These are phyloP conservation scores for Pseudocercospora fijiensis DNA, from an alignment of 2,329 filamentous ascomycete genomes.

Conservation along the genomic window DNA sequence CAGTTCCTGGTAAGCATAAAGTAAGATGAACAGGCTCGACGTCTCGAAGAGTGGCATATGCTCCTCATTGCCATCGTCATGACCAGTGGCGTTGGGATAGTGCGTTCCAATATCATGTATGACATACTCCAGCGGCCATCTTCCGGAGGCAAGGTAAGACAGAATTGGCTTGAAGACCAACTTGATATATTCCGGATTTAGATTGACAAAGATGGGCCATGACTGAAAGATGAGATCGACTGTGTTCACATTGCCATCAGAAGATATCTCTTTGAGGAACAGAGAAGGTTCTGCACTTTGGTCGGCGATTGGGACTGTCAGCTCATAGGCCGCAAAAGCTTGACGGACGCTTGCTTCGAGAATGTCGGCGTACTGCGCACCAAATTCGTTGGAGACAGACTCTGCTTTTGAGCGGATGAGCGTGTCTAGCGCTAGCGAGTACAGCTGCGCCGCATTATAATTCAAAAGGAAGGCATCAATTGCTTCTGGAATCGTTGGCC, in stretches of 20 bases:
- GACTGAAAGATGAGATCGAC: conserved; percentile 38
- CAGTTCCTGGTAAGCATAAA: conserved; percentile 57
- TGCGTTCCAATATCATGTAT: conserved; percentile 32
- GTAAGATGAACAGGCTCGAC: conserved; percentile 57
- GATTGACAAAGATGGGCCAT: conserved; percentile 35
- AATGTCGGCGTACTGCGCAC: conserved; percentile 33
- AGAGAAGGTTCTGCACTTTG: conserved; percentile 28
- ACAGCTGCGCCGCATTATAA: conserved; percentile 19
- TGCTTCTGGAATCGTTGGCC: conserved; percentile 26
- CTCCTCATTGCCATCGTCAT: conserved; percentile 46
- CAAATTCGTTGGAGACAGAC: conserved; percentile 27
- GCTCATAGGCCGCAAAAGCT: conserved; percentile 31
- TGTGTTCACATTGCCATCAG: conserved; percentile 37
- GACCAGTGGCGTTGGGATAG: conserved; percentile 33
- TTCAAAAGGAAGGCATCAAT: conserved; percentile 27
- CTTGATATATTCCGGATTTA: conserved; percentile 29
- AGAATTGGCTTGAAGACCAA: conserved; percentile 25
- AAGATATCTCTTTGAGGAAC: conserved; percentile 60
- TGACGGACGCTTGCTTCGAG: conserved; percentile 33
- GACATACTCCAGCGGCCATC: conserved; percentile 26
- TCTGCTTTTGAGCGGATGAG: conserved; percentile 27
- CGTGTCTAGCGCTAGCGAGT: conserved; percentile 25
- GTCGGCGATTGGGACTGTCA: conserved; percentile 29
- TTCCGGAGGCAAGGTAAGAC: conserved; percentile 28
- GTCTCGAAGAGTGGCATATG: conserved; percentile 48